A percentile compares a stretch with the other conserved stretches of the same genome.
phyloP scores from a whole-genome alignment of 2,329 filamentous ascomycete species.

The Pyrenophora seminiperda region DNA sequence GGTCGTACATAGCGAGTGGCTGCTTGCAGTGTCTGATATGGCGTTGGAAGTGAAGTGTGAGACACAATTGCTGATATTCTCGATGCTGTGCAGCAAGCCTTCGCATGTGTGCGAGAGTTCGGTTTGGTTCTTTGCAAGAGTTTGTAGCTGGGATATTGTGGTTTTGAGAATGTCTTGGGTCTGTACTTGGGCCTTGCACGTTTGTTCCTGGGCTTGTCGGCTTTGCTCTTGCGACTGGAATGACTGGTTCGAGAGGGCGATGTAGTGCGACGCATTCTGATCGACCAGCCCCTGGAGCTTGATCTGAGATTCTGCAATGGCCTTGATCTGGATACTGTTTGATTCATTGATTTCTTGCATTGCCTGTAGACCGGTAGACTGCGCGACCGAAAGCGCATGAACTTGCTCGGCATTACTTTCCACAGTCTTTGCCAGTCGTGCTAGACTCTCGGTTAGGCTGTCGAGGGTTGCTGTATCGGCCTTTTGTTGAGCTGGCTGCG shows the following conservation, averaged over 20 bases:
- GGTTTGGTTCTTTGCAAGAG: conserved; percentile 34
- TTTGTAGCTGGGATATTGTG: conserved; percentile 37
- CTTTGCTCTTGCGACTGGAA: conserved; percentile 40
- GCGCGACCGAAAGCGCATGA: conserved; percentile 41
- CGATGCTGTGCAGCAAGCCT: conserved; percentile 38
- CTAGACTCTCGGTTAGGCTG: conserved; percentile 31
- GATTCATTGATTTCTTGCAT: conserved; percentile 48
- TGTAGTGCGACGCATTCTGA: conserved; percentile 44
- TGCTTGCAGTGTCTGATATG: conserved; percentile 24
- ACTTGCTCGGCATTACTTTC: conserved; percentile 41
- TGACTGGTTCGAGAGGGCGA: conserved; percentile 41
- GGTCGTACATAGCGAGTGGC: conserved; percentile 10
- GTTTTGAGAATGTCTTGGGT: conserved; percentile 34
- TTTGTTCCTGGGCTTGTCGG: conserved; percentile 32
- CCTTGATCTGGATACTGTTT: conserved; percentile 43
- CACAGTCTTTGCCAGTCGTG: conserved; percentile 35
- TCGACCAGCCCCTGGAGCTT: conserved; percentile 39
- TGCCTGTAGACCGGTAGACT: conserved; percentile 40
- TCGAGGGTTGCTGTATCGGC: conserved; percentile 26
- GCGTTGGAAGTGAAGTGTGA: conserved; percentile 19
- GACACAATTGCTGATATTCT: conserved; percentile 26
- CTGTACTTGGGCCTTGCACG: conserved; percentile 30
- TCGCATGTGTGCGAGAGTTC: conserved; percentile 38
- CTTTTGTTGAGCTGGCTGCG: conserved; percentile 10
- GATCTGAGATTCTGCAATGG: conserved; percentile 37